These are phyloP conservation scores for Gnaphalium uliginosum DNA, from an alignment of 129 eudicot genomes.

Conservation along the genomic window DNA sequence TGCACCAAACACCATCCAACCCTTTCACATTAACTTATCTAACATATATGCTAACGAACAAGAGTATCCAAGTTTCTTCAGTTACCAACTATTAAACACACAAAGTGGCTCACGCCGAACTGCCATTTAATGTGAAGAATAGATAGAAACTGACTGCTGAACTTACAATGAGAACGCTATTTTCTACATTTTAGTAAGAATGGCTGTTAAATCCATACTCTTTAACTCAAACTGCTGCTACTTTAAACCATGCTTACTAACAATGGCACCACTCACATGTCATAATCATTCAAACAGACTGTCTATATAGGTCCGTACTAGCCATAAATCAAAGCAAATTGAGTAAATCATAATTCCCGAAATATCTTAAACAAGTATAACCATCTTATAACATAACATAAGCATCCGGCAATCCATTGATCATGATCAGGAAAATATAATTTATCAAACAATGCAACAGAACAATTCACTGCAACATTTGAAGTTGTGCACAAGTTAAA, in stretches of 20 bases:
- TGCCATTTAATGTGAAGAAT: neutral
- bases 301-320: neutral
- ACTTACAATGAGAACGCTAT: neutral
- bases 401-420: neutral
- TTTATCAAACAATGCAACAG: neutral
- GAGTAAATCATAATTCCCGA: neutral
- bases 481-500: neutral
- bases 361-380: neutral
- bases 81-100: constrained; percentile 4
- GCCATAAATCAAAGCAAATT: constrained; percentile 14
- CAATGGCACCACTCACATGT: constrained; percentile 24
- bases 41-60: neutral
- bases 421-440: neutral
- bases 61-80: constrained; percentile 9
- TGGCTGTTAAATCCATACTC: neutral
- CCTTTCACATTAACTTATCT: constrained; percentile 10
- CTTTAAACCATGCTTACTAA: constrained; percentile 10
- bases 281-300: constrained; percentile 17
- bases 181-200: neutral
- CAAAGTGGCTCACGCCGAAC: neutral
- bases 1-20: constrained; percentile 13
- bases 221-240: constrained; percentile 9
- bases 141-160: neutral
- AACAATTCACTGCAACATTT: neutral
- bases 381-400: neutral